These are phyloP conservation scores for Atkinsonella hypoxylon DNA, from an alignment of 2,329 filamentous ascomycete genomes.

Conservation along the genomic window DNA sequence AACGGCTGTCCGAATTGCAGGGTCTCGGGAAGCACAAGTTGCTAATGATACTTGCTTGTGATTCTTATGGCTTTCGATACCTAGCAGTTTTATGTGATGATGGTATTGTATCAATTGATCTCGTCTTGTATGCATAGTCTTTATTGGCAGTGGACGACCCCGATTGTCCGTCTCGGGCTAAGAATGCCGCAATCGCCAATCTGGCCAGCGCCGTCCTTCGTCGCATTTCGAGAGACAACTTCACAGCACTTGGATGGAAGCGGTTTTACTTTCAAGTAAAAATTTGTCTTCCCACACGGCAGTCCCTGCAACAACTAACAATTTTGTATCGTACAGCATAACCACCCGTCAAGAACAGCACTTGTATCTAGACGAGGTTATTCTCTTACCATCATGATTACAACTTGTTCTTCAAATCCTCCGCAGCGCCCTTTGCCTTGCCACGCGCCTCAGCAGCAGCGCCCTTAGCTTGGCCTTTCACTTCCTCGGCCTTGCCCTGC, in stretches of 20 bases:
- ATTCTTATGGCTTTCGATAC: too few species aligned
- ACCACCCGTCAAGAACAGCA: not conserved
- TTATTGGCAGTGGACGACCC: too few species aligned
- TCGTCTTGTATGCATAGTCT: too few species aligned
- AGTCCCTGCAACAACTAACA: not conserved
- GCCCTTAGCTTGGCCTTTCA: conserved; percentile 26
- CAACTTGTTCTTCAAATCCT: conserved; percentile 15
- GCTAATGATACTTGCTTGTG: too few species aligned
- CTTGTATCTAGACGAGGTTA: not conserved
- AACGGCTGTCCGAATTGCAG: too few species aligned
- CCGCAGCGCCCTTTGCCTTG: conserved; percentile 28
- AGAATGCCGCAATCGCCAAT: too few species aligned
- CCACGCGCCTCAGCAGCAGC: conserved; percentile 25
- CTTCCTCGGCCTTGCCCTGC: conserved; percentile 19
- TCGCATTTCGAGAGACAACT: conserved; percentile 26
- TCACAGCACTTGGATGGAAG: conserved; percentile 9
- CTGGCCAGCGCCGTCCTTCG: too few species aligned
- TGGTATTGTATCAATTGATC: too few species aligned
- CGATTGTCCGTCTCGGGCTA: too few species aligned
- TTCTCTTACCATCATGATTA: not conserved
- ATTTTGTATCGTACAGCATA: not conserved
- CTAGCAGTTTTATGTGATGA: too few species aligned
- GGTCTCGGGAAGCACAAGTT: too few species aligned
- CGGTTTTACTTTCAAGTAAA: not conserved
- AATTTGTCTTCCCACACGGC: not conserved